These are phyloP conservation scores for Achaetomium macrosporum DNA, from an alignment of 2,329 filamentous ascomycete species.

Conservation along the genomic window DNA sequence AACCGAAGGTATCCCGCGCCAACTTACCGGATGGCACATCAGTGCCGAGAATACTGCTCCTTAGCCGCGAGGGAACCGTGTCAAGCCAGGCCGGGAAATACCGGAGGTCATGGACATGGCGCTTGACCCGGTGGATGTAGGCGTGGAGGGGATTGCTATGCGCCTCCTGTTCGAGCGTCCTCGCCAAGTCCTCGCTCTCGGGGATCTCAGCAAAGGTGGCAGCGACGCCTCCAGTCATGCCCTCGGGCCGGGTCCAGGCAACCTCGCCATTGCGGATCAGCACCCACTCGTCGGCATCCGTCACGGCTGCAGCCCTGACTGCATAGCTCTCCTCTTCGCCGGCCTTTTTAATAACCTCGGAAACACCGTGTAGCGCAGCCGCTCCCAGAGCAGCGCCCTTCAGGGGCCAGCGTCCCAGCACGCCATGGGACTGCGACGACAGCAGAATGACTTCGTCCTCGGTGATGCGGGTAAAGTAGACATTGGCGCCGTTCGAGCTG, in stretches of 20 bases:
- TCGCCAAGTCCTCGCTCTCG: slow-evolving; percentile 66
- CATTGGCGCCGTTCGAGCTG: slow-evolving; percentile 70
- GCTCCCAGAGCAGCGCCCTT: slow-evolving; percentile 39
- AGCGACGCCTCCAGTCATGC: slow-evolving; percentile 70
- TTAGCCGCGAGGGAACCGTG: slow-evolving; percentile 60
- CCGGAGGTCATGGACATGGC: slow-evolving; percentile 73
- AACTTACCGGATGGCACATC: slow-evolving; percentile 44
- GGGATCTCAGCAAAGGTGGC: slow-evolving; percentile 76
- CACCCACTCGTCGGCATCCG: slow-evolving; percentile 67
- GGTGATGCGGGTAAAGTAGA: slow-evolving; percentile 83
- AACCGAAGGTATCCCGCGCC: slow-evolving; percentile 73
- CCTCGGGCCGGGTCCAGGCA: slow-evolving; percentile 77
- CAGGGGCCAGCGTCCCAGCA: slow-evolving; percentile 68
- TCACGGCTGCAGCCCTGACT: slow-evolving; percentile 68
- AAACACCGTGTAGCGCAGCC: slow-evolving; percentile 60
- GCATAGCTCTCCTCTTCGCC: slow-evolving; percentile 60
- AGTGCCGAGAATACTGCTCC: slow-evolving; percentile 58
- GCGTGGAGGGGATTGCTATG: slow-evolving; percentile 73
- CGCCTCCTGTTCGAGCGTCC: slow-evolving; percentile 78
- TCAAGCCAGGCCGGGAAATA: slow-evolving; percentile 69
- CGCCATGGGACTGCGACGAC: slow-evolving; percentile 69
- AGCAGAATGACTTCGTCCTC: slow-evolving; percentile 66
- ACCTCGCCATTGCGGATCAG: slow-evolving; percentile 76
- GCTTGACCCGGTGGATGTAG: slow-evolving; percentile 80
- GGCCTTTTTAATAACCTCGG: slow-evolving; percentile 73